Base-by-base conservation (phyloP, 164 flowering plant species). In the Chimonanthus salicifolius region DNA sequence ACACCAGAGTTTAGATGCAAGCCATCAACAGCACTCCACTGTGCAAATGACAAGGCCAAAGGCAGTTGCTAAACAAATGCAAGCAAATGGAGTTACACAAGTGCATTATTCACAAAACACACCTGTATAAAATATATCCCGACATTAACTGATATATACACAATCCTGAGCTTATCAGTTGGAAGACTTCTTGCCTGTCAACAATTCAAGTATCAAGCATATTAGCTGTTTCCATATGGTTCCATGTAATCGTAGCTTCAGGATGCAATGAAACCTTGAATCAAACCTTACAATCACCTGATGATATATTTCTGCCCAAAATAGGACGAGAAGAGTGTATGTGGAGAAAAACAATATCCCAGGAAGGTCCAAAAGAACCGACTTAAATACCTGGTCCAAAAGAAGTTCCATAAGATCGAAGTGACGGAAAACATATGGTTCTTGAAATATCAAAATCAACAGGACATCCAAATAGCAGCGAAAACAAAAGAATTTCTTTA, bases 271-370 rank as follows among this genome's bases (percentile, higher is more conserved):
- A 66, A 18, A 66, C 11, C 47, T 3, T 69, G 7, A 45, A 9
- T 66, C 68, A 66, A 33, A 83, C 91, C 84, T 80, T 54, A 54
- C 58, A 11, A 10, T 51, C 15, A 80, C 99, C 96, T 95, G 99
- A 82, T 87, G 96, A 84, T 93, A 93, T 77, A 95, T 95, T 84
- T 95, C 99, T 47, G 98, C 99, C 99, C 99, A 95, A 72, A 95
- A 93, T 54, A 95, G 87, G 75, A 93, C 97, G 70, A 93, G 97
- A 18, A 95, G 88, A 11, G 97, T 93, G 82, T 92, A 95, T 20
- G 99, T 90, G 7, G 99, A 89, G 87, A 95, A 95, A 75, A 95
- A 95, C 69, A 92, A 80, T 6, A 95, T 85, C 21, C 96, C 98
- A 10, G 99, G 99, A 75, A 93, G 90, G 72, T 93, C 94, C 83